Base-by-base conservation (phyloP, 2,329 filamentous ascomycete species). In the Diaporthe capsici region DNA sequence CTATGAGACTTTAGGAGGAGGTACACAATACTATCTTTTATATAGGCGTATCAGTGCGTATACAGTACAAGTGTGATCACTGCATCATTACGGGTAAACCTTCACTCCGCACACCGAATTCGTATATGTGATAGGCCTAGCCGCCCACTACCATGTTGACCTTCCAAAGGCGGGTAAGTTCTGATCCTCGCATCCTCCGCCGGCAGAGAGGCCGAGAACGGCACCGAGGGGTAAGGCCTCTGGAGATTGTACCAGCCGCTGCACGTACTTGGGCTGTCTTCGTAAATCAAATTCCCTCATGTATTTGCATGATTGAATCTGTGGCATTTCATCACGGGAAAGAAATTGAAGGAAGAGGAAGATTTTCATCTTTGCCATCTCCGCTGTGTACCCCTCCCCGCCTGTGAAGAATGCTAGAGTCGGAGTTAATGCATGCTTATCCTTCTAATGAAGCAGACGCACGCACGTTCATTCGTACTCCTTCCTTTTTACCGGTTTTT, bases 81-180 rank as follows among this genome's bases (percentile, higher is more conserved):
- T 42, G 44, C 31, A 53, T 53, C 28, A 39, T 39, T 37, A 37
- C 65, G 65, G 65, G 49, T 70, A 53, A 70, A 70, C 65, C 65
- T 55, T 70, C 65, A 55, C 65, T 70, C 65, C 65, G 65, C 49
- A 31, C 34, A 9, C 28, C 20, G 31, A 42, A 39, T 53, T 55
- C 8, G 13, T 22, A 28, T 20, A 34, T 39, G 5, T 28, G 47
- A 55, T 42, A 70, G 34, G 49, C 34, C 7, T 13, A 53, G 39
- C 7, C 61, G 65, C 49, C 63, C n/a, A 17, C 7, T 39, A 28
- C 4, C 47, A 13, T 53, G 22, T 13, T 42, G 65, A 70, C 65
- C 65, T 55, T 55, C 65, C 65, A 55, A 70, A 70, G 49, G 34
- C 25, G 65, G 58, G 49, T 22, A 70, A 70, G 65, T 31, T 25